Evolutionary conservation across 768 basidiomycete genomes (phyloP).

Genomic region (Suillus plorans): DNA sequence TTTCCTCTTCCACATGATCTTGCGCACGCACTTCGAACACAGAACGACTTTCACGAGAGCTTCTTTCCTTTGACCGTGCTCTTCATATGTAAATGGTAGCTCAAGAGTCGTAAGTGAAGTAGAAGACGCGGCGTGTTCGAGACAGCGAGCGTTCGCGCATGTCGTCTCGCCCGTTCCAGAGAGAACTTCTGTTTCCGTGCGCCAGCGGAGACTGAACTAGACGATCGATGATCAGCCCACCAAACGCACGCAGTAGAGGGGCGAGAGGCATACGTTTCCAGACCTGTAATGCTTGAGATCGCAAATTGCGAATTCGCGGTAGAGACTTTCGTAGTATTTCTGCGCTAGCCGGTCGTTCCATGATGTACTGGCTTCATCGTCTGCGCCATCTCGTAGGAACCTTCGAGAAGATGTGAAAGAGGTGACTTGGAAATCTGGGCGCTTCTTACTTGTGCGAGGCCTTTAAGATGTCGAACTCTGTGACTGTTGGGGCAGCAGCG

Average conservation of each 20-base stretch:
- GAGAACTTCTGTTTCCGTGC: constrained; percentile 89
- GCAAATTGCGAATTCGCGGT: constrained; percentile 89
- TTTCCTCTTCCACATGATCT: constrained; percentile 83
- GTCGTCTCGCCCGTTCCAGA: constrained; percentile 82
- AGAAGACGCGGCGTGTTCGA: constrained; percentile 48
- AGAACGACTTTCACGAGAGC: constrained; percentile 91
- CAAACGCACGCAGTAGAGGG: neutral
- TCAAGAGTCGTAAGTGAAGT: constrained; percentile 69
- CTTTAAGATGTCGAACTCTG: constrained; percentile 79
- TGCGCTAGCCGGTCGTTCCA: constrained; percentile 88
- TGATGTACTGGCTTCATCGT: constrained; percentile 31
- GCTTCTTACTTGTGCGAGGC: constrained; percentile 60
- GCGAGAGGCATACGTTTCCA: constrained; percentile 60
- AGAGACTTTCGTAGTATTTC: constrained; percentile 87
- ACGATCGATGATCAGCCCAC: neutral
- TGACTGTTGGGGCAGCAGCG: constrained; percentile 6
- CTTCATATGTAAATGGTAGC: constrained; percentile 86
- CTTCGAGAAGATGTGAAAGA: constrained; percentile 34
- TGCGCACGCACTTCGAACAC: constrained; percentile 75
- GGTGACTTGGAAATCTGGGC: neutral
- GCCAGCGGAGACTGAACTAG: constrained; percentile 86
- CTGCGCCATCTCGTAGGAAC: constrained; percentile 73
- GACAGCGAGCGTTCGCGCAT: constrained; percentile 88
- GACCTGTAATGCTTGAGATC: constrained; percentile 97
- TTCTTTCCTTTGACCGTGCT: constrained; percentile 70